These are phyloP conservation scores for Penicillium lividum DNA, from an alignment of 495 filamentous ascomycete species.

Conservation along the genomic window DNA sequence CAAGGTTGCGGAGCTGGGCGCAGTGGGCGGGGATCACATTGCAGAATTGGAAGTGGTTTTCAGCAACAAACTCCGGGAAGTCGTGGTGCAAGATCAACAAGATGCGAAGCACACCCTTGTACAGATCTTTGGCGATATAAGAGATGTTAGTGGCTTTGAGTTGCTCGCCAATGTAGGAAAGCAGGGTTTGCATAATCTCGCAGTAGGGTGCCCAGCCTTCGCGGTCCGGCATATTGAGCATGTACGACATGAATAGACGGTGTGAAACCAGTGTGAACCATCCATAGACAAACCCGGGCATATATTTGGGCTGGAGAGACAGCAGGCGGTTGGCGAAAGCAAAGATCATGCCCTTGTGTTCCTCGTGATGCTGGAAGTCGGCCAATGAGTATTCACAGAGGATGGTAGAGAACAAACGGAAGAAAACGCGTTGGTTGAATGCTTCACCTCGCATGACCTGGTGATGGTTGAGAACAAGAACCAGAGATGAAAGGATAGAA, in stretches of 20 bases:
- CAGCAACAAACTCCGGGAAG: constrained; percentile 87
- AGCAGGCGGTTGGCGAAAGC: constrained; percentile 72
- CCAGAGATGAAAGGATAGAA: constrained; percentile 69
- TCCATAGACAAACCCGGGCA: constrained; percentile 77
- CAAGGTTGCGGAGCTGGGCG: constrained; percentile 84
- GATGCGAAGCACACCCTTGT: constrained; percentile 79
- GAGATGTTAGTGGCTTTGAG: constrained; percentile 73
- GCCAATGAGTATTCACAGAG: constrained; percentile 65
- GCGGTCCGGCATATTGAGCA: constrained; percentile 69
- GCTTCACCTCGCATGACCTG: constrained; percentile 76
- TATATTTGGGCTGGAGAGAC: constrained; percentile 71
- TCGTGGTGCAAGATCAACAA: constrained; percentile 88
- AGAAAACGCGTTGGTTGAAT: constrained; percentile 88
- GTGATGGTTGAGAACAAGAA: constrained; percentile 82
- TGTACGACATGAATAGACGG: constrained; percentile 78
- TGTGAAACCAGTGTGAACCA: constrained; percentile 85
- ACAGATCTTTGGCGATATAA: constrained; percentile 74
- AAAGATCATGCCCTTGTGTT: constrained; percentile 69
- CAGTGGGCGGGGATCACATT: constrained; percentile 83
- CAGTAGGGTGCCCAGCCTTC: constrained; percentile 75
- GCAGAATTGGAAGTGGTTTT: constrained; percentile 83
- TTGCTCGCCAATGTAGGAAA: constrained; percentile 75
- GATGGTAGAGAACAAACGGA: constrained; percentile 84
- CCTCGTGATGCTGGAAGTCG: constrained; percentile 49
- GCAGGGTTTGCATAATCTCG: constrained; percentile 71